Base-by-base conservation (phyloP, 768 basidiomycete species). In the Coprinopsis cinerea region DNA sequence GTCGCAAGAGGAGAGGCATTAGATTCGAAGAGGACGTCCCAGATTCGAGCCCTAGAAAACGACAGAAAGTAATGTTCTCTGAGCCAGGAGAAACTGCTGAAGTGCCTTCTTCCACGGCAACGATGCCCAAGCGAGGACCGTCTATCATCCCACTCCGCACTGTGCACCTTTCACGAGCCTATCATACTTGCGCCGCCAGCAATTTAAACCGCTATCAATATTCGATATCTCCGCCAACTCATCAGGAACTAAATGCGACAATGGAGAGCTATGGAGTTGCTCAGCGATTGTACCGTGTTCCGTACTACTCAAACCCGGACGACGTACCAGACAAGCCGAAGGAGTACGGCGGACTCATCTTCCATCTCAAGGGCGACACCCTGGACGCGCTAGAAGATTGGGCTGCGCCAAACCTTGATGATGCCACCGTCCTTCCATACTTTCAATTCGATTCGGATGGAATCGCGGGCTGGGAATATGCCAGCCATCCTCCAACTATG, bases 41-140 rank as follows among this genome's bases (percentile, higher is more conserved):
- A n/a, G n/a, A n/a, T n/a, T n/a, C n/a, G n/a, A n/a, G n/a, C n/a
- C n/a, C n/a, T n/a, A n/a, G n/a, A n/a, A n/a, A n/a, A n/a, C n/a
- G n/a, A n/a, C n/a, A n/a, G n/a, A n/a, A n/a, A n/a, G n/a, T n/a
- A n/a, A n/a, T n/a, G n/a, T n/a, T n/a, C n/a, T n/a, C n/a, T n/a
- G n/a, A n/a, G n/a, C n/a, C n/a, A n/a, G n/a, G n/a, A n/a, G n/a
- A n/a, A n/a, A n/a, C n/a, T n/a, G n/a, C n/a, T n/a, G n/a, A n/a
- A n/a, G n/a, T n/a, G n/a, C n/a, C n/a, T n/a, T n/a, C n/a, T 64
- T 98, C 93, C 48, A 95, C 75, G 10, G 95, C 95, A 40, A 11
- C 18, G 18, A 40, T 10, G 37, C 18, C 37, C 10, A 11, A 20
- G 30, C 9, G 7, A 41, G 13, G 48, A 34, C 15, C 49, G 7